These are phyloP conservation scores for Tolypocladium endophyticum DNA, from an alignment of 2,329 filamentous ascomycete genomes.

Conservation along the genomic window DNA sequence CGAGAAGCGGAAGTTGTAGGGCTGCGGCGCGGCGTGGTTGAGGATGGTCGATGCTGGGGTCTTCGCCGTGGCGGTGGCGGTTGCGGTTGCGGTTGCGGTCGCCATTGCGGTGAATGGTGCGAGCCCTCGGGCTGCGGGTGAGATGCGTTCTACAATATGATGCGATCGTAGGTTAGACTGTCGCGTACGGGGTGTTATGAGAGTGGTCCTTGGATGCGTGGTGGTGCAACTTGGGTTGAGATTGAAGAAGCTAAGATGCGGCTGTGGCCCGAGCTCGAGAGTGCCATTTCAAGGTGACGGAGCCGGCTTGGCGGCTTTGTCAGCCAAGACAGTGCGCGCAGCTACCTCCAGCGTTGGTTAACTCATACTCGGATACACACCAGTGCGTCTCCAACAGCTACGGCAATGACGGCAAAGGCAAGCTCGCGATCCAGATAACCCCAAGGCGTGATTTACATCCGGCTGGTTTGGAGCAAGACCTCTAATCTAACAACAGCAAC, in stretches of 20 bases:
- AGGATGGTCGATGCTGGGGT: conserved; percentile 37
- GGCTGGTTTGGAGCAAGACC: neutral
- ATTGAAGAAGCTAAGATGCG: neutral
- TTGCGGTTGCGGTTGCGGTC: conserved; percentile 13
- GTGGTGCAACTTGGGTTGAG: neutral
- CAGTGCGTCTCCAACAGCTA: neutral
- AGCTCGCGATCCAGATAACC: neutral
- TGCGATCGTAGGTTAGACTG: neutral
- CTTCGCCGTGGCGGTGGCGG: conserved; percentile 8
- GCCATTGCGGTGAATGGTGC: conserved; percentile 14
- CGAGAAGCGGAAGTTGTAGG: conserved; percentile 71
- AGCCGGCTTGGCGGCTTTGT: neutral
- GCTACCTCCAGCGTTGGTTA: too few relatives aligned
- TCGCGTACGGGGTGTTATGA: neutral
- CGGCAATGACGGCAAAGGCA: neutral
- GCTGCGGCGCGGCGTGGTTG: conserved; percentile 40
- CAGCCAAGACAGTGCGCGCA: neutral
- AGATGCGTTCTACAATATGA: neutral
- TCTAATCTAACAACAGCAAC: neutral
- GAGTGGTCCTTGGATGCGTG: neutral
- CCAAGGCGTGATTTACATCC: neutral
- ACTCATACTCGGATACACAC: neutral
- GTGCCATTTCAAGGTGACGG: neutral
- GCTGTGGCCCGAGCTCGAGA: neutral
- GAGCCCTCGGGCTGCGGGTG: neutral